Percentiles rank a stretch among this genome's conserved stretches.
phyloP scores from a whole-genome alignment of 2,329 filamentous ascomycete species.

The Dothideomycetes sp. region DNA sequence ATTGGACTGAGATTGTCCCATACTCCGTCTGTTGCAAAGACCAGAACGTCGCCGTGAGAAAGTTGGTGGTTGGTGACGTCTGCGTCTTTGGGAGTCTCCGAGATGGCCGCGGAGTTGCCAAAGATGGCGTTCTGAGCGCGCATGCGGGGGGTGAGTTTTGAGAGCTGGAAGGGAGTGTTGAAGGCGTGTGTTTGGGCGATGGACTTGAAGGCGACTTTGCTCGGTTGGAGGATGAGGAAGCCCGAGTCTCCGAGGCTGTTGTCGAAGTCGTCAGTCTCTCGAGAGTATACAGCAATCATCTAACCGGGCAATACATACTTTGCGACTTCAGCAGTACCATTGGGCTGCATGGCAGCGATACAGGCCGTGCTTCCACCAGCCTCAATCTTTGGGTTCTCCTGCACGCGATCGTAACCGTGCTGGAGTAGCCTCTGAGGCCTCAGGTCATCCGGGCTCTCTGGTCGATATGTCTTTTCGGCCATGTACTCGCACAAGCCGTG shows the following conservation, averaged over 20 bases:
- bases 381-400: conserved; percentile 57
- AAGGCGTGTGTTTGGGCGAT: conserved; percentile 89
- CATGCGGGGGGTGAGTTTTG: conserved; percentile 71
- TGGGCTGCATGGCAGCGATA: conserved; percentile 62
- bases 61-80: conserved; percentile 66
- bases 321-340: conserved; percentile 73
- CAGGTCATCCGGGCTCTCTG: conserved; percentile 33
- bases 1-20: conserved; percentile 93
- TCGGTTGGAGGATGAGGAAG: conserved; percentile 75
- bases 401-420: conserved; percentile 71
- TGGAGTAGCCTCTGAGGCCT: conserved; percentile 63
- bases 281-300: too few relatives aligned
- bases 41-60: conserved; percentile 82
- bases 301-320: conserved; percentile 41
- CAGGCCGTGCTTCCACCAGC: conserved; percentile 90
- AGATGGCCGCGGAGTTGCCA: conserved; percentile 57
- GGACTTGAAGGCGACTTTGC: conserved; percentile 74
- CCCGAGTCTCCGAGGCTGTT: conserved; percentile 75
- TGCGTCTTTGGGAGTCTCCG: conserved; percentile 75
- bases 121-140: conserved; percentile 72
- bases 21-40: conserved; percentile 89
- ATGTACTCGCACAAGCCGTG: conserved; percentile 91
- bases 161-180: conserved; percentile 94
- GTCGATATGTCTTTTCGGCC: conserved; percentile 53
- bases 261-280: conserved; percentile 2